phyloP scores from a whole-genome alignment of 2,329 filamentous ascomycete genomes.

The Drechslerella dactyloides region DNA sequence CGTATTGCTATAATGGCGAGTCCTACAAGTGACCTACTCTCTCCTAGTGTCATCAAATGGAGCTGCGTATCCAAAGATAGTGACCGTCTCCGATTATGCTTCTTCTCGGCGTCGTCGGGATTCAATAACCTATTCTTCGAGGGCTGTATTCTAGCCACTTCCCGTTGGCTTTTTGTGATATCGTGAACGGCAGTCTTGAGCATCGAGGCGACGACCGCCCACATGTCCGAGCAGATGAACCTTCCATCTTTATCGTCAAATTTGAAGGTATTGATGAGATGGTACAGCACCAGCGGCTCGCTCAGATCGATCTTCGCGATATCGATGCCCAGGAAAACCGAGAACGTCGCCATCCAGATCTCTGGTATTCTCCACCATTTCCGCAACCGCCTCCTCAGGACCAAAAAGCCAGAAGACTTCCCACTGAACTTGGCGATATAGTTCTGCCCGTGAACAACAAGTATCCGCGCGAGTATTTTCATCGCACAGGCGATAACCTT shows the following conservation, averaged over 20 bases:
- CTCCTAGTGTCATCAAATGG: slow-evolving; percentile 45
- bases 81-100: slow-evolving; percentile 45
- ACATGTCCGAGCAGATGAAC: slow-evolving; percentile 65
- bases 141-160: slow-evolving; percentile 55
- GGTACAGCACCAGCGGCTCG: slow-evolving; percentile 74
- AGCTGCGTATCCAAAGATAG: slow-evolving; percentile 54
- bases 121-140: slow-evolving; percentile 36
- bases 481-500: slow-evolving; percentile 80
- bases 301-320: slow-evolving; percentile 76
- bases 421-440: slow-evolving; percentile 86
- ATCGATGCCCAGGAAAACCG: slow-evolving; percentile 84
- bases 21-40: slow-evolving; percentile 37
- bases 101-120: slow-evolving; percentile 44
- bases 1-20: background rate
- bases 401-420: slow-evolving; percentile 81
- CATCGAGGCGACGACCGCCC: slow-evolving; percentile 84
- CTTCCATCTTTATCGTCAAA: slow-evolving; percentile 61
- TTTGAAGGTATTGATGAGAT: slow-evolving; percentile 74
- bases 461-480: slow-evolving; percentile 80
- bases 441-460: slow-evolving; percentile 78
- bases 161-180: slow-evolving; percentile 68
- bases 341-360: slow-evolving; percentile 86
- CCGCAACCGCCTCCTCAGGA: slow-evolving; percentile 79
- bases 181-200: slow-evolving; percentile 81
- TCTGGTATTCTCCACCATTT: slow-evolving; percentile 84